These are phyloP conservation scores for Alternaria sp. DNA, from an alignment of 2,329 filamentous ascomycete genomes.

Conservation along the genomic window DNA sequence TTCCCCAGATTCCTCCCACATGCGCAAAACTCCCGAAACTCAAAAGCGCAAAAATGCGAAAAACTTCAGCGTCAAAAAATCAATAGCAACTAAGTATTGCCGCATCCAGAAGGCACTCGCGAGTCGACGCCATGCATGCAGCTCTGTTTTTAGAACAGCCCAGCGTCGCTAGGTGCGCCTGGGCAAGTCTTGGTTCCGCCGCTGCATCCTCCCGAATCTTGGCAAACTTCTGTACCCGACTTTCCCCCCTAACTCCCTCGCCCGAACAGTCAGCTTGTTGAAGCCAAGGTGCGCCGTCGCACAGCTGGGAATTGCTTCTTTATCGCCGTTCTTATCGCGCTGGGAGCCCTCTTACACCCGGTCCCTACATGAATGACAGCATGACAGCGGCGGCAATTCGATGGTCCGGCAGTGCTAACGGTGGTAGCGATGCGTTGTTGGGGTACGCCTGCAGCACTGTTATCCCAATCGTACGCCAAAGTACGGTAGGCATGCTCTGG, in stretches of 20 bases:
- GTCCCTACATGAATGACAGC: neutral
- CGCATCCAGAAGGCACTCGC: neutral
- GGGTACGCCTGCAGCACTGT: neutral
- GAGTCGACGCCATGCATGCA: neutral
- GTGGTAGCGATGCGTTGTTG: neutral
- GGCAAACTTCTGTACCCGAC: neutral
- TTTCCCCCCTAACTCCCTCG: conserved; percentile 3
- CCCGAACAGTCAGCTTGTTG: neutral
- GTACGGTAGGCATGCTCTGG: neutral
- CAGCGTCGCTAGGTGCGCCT: neutral
- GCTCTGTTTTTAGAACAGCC: conserved; percentile 5
- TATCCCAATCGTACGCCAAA: neutral
- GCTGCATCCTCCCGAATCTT: neutral
- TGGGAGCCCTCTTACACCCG: neutral
- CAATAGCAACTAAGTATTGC: neutral
- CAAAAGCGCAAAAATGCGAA: neutral
- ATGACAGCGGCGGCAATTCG: neutral
- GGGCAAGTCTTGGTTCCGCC: conserved; percentile 7
- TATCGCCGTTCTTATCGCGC: neutral
- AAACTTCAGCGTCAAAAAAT: neutral
- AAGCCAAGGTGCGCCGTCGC: neutral
- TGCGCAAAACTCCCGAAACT: neutral
- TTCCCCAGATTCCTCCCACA: neutral
- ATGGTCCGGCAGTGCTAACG: neutral
- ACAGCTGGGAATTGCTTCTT: neutral